phyloP scores from a whole-genome alignment of 768 basidiomycete genomes.

The Pisolithus microcarpus region DNA sequence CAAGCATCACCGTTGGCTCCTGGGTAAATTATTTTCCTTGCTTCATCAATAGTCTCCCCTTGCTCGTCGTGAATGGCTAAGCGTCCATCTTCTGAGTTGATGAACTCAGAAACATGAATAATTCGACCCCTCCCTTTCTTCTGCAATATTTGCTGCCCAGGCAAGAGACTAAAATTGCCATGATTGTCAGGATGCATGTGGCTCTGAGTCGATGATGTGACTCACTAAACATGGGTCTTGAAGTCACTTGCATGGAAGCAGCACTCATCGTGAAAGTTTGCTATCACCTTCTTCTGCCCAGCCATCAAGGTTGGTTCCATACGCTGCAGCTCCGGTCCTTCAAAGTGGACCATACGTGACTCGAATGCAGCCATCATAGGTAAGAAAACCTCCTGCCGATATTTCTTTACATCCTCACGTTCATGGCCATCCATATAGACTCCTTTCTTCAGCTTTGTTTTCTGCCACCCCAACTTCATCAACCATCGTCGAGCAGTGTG shows the following conservation, averaged over 20 bases:
- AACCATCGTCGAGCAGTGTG: slow-evolving; percentile 9
- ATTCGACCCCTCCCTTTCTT: slow-evolving; percentile 21
- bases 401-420: slow-evolving; percentile 1
- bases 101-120: slow-evolving; percentile 36
- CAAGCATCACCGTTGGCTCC: slow-evolving; percentile 8
- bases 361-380: neutral
- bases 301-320: neutral
- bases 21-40: slow-evolving; percentile 14
- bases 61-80: neutral
- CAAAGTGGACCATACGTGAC: neutral
- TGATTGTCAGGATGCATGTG: too few species aligned
- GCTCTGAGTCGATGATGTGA: too few species aligned
- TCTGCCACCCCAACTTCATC: slow-evolving; percentile 9
- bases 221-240: too few species aligned
- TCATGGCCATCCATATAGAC: slow-evolving; percentile 7
- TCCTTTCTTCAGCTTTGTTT: too few species aligned
- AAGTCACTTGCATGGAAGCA: slow-evolving; percentile 19
- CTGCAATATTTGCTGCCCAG: neutral
- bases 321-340: neutral
- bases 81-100: slow-evolving; percentile 26
- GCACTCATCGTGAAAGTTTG: slow-evolving; percentile 1
- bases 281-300: neutral
- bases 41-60: slow-evolving; percentile 8
- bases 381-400: neutral
- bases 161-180: too few species aligned